Evolutionary conservation across 139 green algal species (phyloP), one percentile per base, ranked within the genome.

Genomic region (Eudorina sp.): DNA sequence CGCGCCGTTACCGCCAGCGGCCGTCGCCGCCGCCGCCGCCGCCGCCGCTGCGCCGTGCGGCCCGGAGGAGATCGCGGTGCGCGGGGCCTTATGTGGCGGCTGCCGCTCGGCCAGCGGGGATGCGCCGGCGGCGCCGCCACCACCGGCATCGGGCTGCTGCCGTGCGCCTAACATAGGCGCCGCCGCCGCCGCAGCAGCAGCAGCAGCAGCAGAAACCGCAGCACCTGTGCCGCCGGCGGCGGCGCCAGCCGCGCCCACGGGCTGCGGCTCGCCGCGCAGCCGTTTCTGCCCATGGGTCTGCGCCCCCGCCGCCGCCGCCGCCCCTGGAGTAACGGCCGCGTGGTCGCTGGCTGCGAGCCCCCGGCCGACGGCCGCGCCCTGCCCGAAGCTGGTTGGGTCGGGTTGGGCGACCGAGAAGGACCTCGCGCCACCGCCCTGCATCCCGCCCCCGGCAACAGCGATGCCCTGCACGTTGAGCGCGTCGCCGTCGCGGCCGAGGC

Each of bases 331-430:
- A n/a, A n/a, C n/a, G n/a, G n/a, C n/a, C n/a, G n/a, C n/a, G 40
- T 62, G 51, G 14, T 75, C 29, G 1, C 4, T 27, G 31, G 36
- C 7, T 6, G 11, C 53, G 21, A 41, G 53, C 0, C 48, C 53
- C 75, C 1, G 8, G 31, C 2, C 11, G 7, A 34, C 34, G 7
- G 3, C 34, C 27, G 36, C 53, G 38, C 14, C 48, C 3, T 36
- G 29, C 16, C 60, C 60, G 27, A 21, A 13, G 40, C 27, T 68
- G 40, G 27, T 40, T 40, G 55, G 80, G 6, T 87, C 60, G 7
- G 81, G 81, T 51, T 88, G 83, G 0, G 48, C 83, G 25, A 88
- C 83, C 3, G 83, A 88, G 51, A 88, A 88, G 0, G 58, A 78
- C 29, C 83, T 34, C 21, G 68, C 62, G 14, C 68, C 68, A 36